Percentiles rank a stretch among this genome's conserved stretches.
phyloP scores from a whole-genome alignment of 306 rosid genomes.

The Vachellia pachyceras region DNA sequence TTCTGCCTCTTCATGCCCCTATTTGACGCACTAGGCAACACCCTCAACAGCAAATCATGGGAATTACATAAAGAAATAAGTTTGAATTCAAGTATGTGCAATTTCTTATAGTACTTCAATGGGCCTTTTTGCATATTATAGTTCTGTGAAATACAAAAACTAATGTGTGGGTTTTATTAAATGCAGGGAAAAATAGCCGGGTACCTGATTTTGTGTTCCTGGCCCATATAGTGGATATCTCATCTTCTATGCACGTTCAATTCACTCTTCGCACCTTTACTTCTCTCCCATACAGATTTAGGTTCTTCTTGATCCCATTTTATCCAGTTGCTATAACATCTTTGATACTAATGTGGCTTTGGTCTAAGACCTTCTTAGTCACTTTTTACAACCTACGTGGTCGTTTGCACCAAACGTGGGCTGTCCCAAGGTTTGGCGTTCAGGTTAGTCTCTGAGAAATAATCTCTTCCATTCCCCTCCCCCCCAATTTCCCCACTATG shows the following conservation, averaged over 20 bases:
- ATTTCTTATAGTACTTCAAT: not conserved
- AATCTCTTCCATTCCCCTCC: not conserved
- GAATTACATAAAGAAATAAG: constrained; percentile 63
- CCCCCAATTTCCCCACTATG: not conserved
- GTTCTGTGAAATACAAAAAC: not conserved
- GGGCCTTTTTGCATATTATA: not conserved
- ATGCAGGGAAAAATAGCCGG: constrained; percentile 58
- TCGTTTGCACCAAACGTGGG: constrained; percentile 88
- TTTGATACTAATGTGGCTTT: constrained; percentile 79
- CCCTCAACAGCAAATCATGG: constrained; percentile 76
- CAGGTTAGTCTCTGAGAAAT: constrained; percentile 53
- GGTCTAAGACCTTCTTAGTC: constrained; percentile 68
- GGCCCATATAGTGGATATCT: too few relatives aligned
- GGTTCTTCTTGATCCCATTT: constrained; percentile 49
- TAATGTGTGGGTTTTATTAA: not conserved
- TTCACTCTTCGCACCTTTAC: constrained; percentile 61
- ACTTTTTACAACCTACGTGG: constrained; percentile 71
- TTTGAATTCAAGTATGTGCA: constrained; percentile 58
- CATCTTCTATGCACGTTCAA: constrained; percentile 62
- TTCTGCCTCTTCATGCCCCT: constrained; percentile 99
- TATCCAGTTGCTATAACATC: constrained; percentile 41
- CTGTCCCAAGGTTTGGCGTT: constrained; percentile 84
- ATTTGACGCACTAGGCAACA: constrained; percentile 79
- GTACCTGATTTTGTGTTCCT: constrained; percentile 89
- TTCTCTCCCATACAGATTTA: constrained; percentile 60